These are phyloP conservation scores for Suhomyces sp. DNA, from an alignment of 805 yeast species.

Conservation along the genomic window DNA sequence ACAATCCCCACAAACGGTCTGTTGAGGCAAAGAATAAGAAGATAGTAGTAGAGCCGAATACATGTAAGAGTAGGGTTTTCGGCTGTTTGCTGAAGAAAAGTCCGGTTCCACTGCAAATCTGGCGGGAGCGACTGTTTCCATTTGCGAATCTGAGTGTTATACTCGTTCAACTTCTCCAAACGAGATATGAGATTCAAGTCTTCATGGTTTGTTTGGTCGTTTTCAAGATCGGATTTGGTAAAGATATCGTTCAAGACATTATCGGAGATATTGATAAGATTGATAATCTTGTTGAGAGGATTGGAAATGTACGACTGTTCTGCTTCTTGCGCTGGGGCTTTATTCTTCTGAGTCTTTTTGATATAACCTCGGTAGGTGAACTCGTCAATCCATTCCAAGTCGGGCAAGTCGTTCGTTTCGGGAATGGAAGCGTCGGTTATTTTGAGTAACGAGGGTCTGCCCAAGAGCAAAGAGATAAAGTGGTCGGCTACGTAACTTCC, in stretches of 20 bases:
- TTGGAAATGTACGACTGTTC: constrained; percentile 37
- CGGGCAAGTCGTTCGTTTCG: constrained; percentile 57
- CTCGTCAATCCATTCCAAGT: constrained; percentile 60
- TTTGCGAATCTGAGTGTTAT: constrained; percentile 46
- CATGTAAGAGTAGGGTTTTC: constrained; percentile 53
- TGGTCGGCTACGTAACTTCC: constrained; percentile 66
- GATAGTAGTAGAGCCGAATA: constrained; percentile 56
- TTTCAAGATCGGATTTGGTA: constrained; percentile 33
- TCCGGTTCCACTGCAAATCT: constrained; percentile 48
- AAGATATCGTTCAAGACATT: constrained; percentile 45
- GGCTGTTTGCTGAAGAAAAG: constrained; percentile 38
- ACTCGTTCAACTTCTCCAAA: constrained; percentile 38
- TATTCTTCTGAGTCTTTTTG: constrained; percentile 2
- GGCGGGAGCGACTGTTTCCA: constrained; percentile 53
- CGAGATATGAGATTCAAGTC: constrained; percentile 43
- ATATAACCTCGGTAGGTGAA: constrained; percentile 37
- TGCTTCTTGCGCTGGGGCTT: neutral
- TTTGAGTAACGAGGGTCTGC: constrained; percentile 55
- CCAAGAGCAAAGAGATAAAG: constrained; percentile 55
- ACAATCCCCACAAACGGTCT: constrained; percentile 52
- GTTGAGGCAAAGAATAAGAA: constrained; percentile 55
- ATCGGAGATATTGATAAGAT: constrained; percentile 43
- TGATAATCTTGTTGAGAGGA: constrained; percentile 42
- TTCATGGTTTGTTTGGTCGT: constrained; percentile 25
- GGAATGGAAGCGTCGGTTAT: constrained; percentile 58